Evolutionary conservation across 2,329 filamentous ascomycete genomes (phyloP).

Genomic region (Xylariaceae sp.): DNA sequence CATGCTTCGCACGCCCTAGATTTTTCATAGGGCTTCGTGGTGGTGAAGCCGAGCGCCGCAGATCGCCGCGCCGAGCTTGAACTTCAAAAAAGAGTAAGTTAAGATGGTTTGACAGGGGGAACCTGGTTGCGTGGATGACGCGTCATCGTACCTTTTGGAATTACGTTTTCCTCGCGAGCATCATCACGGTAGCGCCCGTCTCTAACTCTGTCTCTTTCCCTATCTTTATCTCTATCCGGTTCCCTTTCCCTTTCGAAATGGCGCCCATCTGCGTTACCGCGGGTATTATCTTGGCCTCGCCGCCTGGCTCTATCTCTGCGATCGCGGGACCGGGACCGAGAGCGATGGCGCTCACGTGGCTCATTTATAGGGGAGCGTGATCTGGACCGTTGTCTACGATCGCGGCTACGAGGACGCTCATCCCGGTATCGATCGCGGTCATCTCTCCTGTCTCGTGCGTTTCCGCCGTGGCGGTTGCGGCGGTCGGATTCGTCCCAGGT

Average conservation of each 20-base stretch:
- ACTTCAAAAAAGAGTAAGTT: conserved; percentile 14
- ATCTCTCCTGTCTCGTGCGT: conserved; percentile 26
- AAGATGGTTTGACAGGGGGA: not conserved
- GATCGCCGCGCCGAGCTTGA: conserved; percentile 21
- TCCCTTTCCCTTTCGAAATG: conserved; percentile 13
- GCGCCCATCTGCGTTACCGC: conserved; percentile 16
- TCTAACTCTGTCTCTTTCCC: conserved; percentile 12
- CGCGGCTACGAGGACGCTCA: conserved; percentile 28
- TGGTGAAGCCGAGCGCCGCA: conserved; percentile 22
- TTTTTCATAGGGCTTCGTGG: conserved; percentile 19
- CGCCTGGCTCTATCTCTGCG: conserved; percentile 32
- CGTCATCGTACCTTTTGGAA: conserved; percentile 19
- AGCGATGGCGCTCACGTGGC: conserved; percentile 29
- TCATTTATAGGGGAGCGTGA: conserved; percentile 31
- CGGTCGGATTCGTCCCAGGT: conserved; percentile 55
- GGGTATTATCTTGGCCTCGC: conserved; percentile 15
- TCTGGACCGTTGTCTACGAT: conserved; percentile 24
- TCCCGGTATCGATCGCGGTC: conserved; percentile 30
- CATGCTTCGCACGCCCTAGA: conserved; percentile 19
- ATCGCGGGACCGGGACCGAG: conserved; percentile 35
- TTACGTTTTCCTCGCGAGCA: conserved; percentile 15
- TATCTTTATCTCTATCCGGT: conserved; percentile 1
- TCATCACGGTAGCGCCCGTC: conserved; percentile 23
- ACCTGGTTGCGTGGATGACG: not conserved
- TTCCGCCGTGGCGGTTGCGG: conserved; percentile 30